Evolutionary conservation across 192 early-diverging fungal genomes (phyloP).

Genomic region (Bifiguratus adelaidae): DNA sequence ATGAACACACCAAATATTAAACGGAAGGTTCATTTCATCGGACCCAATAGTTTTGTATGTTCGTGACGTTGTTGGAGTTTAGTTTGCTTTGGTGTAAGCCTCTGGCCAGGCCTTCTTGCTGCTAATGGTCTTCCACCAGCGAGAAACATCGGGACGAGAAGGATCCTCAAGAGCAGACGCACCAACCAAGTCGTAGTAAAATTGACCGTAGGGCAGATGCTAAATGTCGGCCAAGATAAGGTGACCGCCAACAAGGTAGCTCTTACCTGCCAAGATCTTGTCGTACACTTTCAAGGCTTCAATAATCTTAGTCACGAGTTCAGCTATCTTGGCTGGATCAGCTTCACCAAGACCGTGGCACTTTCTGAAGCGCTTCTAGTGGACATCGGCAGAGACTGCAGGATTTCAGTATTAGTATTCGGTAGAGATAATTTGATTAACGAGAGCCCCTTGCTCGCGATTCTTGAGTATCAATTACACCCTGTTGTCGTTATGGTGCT

Average conservation of each 20-base stretch:
- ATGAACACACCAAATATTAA: too few species aligned
- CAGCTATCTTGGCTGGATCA: not conserved
- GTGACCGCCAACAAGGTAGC: slow-evolving; percentile 6
- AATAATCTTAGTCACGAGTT: not conserved
- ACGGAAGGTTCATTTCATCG: too few species aligned
- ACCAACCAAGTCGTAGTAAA: not conserved
- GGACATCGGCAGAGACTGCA: not conserved
- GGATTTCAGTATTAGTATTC: slow-evolving; percentile 1
- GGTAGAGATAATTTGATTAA: slow-evolving; percentile 19
- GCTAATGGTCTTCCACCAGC: not conserved
- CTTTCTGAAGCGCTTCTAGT: not conserved
- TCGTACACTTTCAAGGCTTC: slow-evolving; percentile 7
- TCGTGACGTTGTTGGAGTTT: too few species aligned
- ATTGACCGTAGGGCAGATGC: slow-evolving; percentile 2
- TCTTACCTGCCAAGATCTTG: slow-evolving; percentile 10
- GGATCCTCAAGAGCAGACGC: not conserved
- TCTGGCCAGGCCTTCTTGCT: not conserved
- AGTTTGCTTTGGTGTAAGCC: not conserved
- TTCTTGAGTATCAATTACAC: slow-evolving; percentile 13
- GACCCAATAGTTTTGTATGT: too few species aligned
- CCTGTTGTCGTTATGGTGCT: slow-evolving; percentile 9
- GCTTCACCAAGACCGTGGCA: not conserved
- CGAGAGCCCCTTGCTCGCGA: slow-evolving; percentile 6
- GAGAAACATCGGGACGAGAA: not conserved
- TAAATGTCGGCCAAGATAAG: slow-evolving; percentile 8